Evolutionary conservation across 805 yeast genomes (phyloP).

Genomic region (Yarrowia alimentaria): DNA sequence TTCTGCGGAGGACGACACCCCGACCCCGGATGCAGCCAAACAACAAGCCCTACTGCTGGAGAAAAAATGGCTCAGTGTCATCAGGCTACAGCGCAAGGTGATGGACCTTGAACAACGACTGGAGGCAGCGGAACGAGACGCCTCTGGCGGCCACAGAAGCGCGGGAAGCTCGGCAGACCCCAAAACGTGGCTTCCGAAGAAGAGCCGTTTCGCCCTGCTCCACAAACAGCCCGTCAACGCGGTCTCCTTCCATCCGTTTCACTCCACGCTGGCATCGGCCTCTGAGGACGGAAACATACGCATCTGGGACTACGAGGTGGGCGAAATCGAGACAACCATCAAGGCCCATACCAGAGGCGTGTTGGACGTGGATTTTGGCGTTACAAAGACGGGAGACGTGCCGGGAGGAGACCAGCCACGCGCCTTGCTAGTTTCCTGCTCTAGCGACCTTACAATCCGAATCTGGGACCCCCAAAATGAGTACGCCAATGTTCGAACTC

Average conservation of each 20-base stretch:
- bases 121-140: slow-evolving; percentile 43
- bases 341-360: slow-evolving; percentile 76
- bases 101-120: slow-evolving; percentile 66
- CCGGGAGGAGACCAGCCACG: too few relatives aligned
- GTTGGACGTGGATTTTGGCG: slow-evolving; percentile 58
- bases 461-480: slow-evolving; percentile 62
- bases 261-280: slow-evolving; percentile 63
- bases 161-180: slow-evolving; percentile 32
- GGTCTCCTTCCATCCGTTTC: slow-evolving; percentile 69
- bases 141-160: slow-evolving; percentile 39
- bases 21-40: slow-evolving; percentile 32
- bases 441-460: slow-evolving; percentile 57
- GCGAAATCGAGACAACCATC: slow-evolving; percentile 59
- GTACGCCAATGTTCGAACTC: slow-evolving; percentile 55
- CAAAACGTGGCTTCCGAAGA: slow-evolving; percentile 62
- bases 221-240: slow-evolving; percentile 61
- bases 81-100: slow-evolving; percentile 69
- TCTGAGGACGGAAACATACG: slow-evolving; percentile 70
- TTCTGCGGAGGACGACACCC: slow-evolving; percentile 23
- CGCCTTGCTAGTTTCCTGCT: slow-evolving; percentile 47
- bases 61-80: slow-evolving; percentile 84
- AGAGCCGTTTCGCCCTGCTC: slow-evolving; percentile 47
- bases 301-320: slow-evolving; percentile 68
- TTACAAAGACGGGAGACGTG: too few relatives aligned
- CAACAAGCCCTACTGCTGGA: slow-evolving; percentile 47